Base-by-base conservation (phyloP, 1,139 yeast genomes). In the Diutina scorzettiae region DNA sequence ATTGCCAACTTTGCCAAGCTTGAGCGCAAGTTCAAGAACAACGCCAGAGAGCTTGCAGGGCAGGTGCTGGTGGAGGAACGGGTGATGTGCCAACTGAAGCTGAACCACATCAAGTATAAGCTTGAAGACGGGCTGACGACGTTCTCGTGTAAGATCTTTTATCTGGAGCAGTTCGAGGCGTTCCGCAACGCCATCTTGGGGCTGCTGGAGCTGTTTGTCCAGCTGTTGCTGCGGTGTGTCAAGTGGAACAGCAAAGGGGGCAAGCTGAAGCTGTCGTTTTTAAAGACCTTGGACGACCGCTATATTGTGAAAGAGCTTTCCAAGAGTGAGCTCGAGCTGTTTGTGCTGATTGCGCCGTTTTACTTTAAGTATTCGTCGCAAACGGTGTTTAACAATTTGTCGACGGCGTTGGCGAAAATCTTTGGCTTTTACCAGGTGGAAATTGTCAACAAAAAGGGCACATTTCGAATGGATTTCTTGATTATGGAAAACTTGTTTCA, bases 191-290 rank as follows among this genome's bases (percentile, higher is more conserved):
- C 84, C 18, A 32, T 32, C 3, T 89, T 96, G 64, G 89, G 86
- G 0, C 76, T 82, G 47, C 78, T 80, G 45, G 81, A 75, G 4
- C 74, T 74, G 49, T 91, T 81, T 51, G 76, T 91, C 34, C 96
- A 87, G 57, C 86, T 96, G 58, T 71, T 93, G 44, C 81, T 96
- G 12, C 64, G 98, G 48, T 91, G 99, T 61, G 76, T 87, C 27
- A 85, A 87, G 56, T 93, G 97, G 97, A 91, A 91, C 53, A 82
- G 95, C 0, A 76, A 81, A 39, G 99, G 99, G 31, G 99, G 99
- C 36, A 91, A 91, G 57, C 84, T 95, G 58, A 97, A 97, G 0
- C 84, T 96, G 2, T 86, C 87, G 17, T 93, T 93, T 59, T 66
- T 93, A 59, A 93, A 91, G 55, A 93, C 98, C 0, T 54, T 85